phyloP scores from a whole-genome alignment of 208 protist species.

The Trypanosoma avium region DNA sequence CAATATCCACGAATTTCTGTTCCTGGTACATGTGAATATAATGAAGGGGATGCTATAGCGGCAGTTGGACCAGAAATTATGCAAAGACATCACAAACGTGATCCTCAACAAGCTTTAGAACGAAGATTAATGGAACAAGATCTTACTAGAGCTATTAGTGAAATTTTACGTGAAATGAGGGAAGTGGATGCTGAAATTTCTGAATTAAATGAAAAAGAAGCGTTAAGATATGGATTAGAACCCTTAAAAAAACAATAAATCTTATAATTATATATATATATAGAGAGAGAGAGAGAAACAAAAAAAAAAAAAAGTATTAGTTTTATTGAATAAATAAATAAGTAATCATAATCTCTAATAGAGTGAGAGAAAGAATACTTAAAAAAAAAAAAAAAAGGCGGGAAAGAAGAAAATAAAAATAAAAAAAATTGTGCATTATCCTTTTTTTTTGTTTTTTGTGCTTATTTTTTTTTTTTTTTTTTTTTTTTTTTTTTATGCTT shows the following conservation, averaged over 20 bases:
- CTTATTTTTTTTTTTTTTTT: conserved; percentile 15
- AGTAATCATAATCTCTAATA: too few relatives aligned
- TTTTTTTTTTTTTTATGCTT: conserved; percentile 2
- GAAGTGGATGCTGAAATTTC: conserved; percentile 57
- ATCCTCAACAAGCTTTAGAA: conserved; percentile 38
- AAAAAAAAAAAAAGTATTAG: too few relatives aligned
- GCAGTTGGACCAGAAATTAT: conserved; percentile 7
- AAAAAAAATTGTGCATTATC: neutral
- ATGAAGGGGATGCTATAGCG: neutral
- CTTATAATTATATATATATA: neutral
- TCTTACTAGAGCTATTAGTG: conserved; percentile 43
- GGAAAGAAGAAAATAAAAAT: neutral
- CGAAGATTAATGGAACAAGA: conserved; percentile 44
- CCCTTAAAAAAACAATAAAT: neutral
- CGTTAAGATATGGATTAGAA: neutral
- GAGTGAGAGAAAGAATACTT: too few relatives aligned
- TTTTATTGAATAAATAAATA: too few relatives aligned
- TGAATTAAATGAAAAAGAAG: conserved; percentile 15
- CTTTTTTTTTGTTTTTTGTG: conserved; percentile 15
- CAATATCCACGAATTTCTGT: neutral
- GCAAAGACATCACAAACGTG: neutral
- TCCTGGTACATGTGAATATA: neutral
- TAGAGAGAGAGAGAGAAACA: too few relatives aligned
- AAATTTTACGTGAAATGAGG: conserved; percentile 67
- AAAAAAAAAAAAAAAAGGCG: neutral